Conservation (phyloP, 371 early-diverging fungal species). For the Blastocladiella emersonii region DNA sequence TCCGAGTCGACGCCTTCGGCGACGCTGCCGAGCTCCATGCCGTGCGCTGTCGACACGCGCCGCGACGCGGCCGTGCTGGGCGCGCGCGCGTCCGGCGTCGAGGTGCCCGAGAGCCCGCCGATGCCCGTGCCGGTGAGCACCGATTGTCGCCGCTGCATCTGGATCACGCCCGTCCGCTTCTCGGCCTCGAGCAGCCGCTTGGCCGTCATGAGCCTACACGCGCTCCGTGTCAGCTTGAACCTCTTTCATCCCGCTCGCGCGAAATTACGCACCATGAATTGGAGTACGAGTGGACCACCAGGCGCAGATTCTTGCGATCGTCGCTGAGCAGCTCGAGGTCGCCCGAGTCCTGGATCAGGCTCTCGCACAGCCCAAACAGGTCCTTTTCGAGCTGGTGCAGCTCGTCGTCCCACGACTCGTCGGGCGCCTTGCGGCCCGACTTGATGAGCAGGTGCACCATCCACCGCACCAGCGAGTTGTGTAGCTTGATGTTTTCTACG, state of each 20-base stretch:
- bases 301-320: constrained; percentile 23
- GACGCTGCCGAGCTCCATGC: no score
- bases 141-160: not conserved
- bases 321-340: constrained; percentile 29
- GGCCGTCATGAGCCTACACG: not conserved
- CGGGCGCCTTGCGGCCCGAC: constrained; percentile 18
- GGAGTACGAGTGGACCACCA: constrained; percentile 11
- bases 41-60: no score
- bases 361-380: constrained; percentile 21
- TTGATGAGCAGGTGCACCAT: constrained; percentile 32
- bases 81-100: no score
- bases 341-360: constrained; percentile 21
- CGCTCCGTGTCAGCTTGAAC: no score
- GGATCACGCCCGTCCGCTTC: not conserved
- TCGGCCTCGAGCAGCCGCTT: not conserved
- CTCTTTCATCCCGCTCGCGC: no score
- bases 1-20: no score
- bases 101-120: no score
- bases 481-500: constrained; percentile 30
- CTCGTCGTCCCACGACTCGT: constrained; percentile 25
- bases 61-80: no score
- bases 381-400: constrained; percentile 20
- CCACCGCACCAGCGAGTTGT: constrained; percentile 27
- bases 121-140: not conserved
- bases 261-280: not conserved